Base-by-base conservation (phyloP, 2,329 filamentous ascomycete species). In the Cordyceps pruinosa region DNA sequence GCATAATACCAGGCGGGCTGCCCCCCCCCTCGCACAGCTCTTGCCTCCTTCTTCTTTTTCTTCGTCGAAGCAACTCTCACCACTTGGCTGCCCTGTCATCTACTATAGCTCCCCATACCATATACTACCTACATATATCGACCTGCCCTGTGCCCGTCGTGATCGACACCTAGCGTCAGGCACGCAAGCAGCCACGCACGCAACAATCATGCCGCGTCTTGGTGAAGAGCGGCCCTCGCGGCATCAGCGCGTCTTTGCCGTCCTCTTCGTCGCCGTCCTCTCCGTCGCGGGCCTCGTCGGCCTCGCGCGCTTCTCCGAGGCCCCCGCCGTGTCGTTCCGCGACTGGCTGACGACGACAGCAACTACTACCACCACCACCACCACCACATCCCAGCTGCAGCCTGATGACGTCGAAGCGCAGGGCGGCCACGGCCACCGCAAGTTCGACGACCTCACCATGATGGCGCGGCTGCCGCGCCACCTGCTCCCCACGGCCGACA, bases 371-470 rank as follows among this genome's bases (percentile, higher is more conserved):
- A 15, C 15, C 15, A 25, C 39, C 19, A 25, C 21, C 2, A 21
- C 39, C 3, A 12, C 30, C 39, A 23, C 9, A 35, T 9, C 13
- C 21, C 26, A 21, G 19, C 51, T 19, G 19, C 19, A 15, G 28
- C 28, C 30, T 15, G 23, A 34, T 48, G 67, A 65, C 4, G 73
- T 47, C 52, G 32, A 55, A 30, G 12, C 28, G 28, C 28, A n/a
- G 19, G 45, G 26, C 26, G 25, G 34, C 23, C 53, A 39, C 45
- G 3, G 19, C 25, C 54, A 49, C 44, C 46, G 32, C 28, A 52
- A 47, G 73, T 23, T 77, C 61, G 65, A 69, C 34, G 64, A 62
- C 34, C 66, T 70, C 25, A 66, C 62, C 10, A 64, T 71, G 48
- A 60, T 70, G 35, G 66, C 65, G 32, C 60, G 61, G 17, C 62